These are phyloP conservation scores for Blastobotrys mokoenaii DNA, from an alignment of 805 yeast genomes.

Conservation along the genomic window DNA sequence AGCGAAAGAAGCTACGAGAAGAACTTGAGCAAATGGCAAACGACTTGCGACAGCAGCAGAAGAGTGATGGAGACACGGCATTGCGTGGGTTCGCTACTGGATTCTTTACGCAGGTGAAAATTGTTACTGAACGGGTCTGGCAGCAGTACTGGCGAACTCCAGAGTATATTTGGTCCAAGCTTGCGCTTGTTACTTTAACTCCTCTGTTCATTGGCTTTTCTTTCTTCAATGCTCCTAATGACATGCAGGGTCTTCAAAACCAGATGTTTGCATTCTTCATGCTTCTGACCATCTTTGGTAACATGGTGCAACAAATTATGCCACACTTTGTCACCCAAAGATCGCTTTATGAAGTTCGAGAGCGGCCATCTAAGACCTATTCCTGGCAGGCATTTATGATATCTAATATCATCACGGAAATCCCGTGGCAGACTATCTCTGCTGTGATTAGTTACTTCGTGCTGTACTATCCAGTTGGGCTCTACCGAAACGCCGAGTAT, in stretches of 20 bases:
- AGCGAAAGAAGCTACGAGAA: conserved; percentile 46
- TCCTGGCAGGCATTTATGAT: conserved; percentile 56
- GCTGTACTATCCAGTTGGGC: conserved; percentile 64
- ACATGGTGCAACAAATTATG: conserved; percentile 53
- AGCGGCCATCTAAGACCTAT: conserved; percentile 63
- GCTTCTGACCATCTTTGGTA: conserved; percentile 47
- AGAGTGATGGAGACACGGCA: conserved; percentile 34
- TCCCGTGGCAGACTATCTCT: conserved; percentile 53
- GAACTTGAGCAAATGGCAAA: conserved; percentile 55
- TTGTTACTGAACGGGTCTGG: conserved; percentile 44
- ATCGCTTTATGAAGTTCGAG: conserved; percentile 62
- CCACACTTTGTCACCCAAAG: conserved; percentile 54
- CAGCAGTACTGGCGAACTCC: conserved; percentile 63
- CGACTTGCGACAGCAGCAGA: conserved; percentile 36
- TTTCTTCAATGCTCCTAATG: conserved; percentile 53
- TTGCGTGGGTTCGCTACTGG: conserved; percentile 38
- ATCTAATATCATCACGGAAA: conserved; percentile 57
- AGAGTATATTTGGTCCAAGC: conserved; percentile 49
- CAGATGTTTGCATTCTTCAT: conserved; percentile 73
- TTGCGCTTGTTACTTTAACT: conserved; percentile 42
- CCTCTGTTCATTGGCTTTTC: conserved; percentile 62
- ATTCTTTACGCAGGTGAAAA: conserved; percentile 32
- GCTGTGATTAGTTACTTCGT: conserved; percentile 58
- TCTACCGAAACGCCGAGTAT: conserved; percentile 50
- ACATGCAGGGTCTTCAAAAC: conserved; percentile 68